Base-by-base conservation (phyloP, 1,284 basidiomycete genomes). In the Gomphus sp. region DNA sequence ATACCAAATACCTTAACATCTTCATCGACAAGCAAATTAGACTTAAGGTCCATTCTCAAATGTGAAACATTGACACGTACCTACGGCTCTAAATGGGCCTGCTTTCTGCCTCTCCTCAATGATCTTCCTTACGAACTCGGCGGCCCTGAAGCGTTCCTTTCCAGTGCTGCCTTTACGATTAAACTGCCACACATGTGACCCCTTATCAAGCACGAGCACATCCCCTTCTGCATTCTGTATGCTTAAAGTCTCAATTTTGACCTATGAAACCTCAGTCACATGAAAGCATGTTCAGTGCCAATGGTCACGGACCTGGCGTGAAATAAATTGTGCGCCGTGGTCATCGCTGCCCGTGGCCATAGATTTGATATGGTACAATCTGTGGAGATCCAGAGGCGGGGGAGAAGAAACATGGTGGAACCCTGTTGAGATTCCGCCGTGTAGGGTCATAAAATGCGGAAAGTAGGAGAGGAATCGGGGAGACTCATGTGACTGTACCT, bases 181-280 rank as follows among this genome's bases (percentile, higher is more conserved):
- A 62, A 80, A 75, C 64, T 84, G 79, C 72, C 74, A 76, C 34
- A 84, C 66, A 31, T 74, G 65, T 2, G 65, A 61, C 47, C 81
- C 81, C 66, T 79, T 79, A 66, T 85, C 83, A 12, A 84, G 71
- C 22, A 84, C 74, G 64, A 81, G 84, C 1, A 80, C 80, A 50
- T 81, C 79, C 10, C 81, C 82, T 58, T 74, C 73, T 5, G 76
- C 67, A 54, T 84, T 69, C 66, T 76, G 81, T 33, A 72, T 55
- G 6, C 73, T 74, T n/a, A 72, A 71, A 0, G 74, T 66, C 1
- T 55, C 52, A 39, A n/a, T 28, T 41, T 37, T 36, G 31, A 59
- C 58, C 58, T 59, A 18, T 7, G 45, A 33, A 47, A 18, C 2
- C 22, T 39, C 8, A n/a, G 41, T n/a, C 43, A 45, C n/a, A 37